Base-by-base conservation (phyloP, 768 basidiomycete genomes). In the Plicaturopsis crispa region DNA sequence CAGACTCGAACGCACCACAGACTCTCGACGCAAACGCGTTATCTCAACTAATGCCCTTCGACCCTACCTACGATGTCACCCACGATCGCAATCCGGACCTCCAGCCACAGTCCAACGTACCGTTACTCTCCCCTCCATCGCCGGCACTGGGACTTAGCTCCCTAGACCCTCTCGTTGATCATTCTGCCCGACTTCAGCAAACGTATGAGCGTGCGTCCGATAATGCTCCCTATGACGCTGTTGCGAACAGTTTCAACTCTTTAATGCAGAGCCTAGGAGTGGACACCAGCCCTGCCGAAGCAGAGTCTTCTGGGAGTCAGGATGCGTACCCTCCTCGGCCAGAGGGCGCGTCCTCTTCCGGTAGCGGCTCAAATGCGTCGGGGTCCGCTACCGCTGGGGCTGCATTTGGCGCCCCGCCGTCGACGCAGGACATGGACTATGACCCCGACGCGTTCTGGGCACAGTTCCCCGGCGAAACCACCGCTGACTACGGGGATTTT, bases 381-480 rank as follows among this genome's bases (percentile, higher is more conserved):
- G n/a, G n/a, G n/a, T n/a, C n/a, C n/a, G n/a, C n/a, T n/a, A n/a
- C n/a, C n/a, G n/a, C n/a, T n/a, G n/a, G n/a, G n/a, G n/a, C n/a
- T n/a, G n/a, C n/a, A n/a, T n/a, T n/a, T n/a, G n/a, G n/a, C n/a
- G n/a, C n/a, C n/a, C n/a, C n/a, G n/a, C n/a, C n/a, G 28, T 30
- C 46, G 11, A n/a, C 44, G 11, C 16, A 56, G 16, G 56, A 57
- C 31, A 65, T 66, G 39, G 66, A 67, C 47, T 61, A 66, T 43
- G 62, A 66, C 30, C 47, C n/a, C n/a, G n/a, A n/a, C n/a, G n/a
- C 63, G 19, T 63, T 65, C 45, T 35, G 67, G 36, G 63, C 61
- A 52, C 63, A 67, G 40, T 56, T 65, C 44, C 36, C 52, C 20
- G 53, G 37, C 36, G 53, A 56, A 17, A 56, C 45, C 3, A 51